phyloP scores from a whole-genome alignment of 2,329 filamentous ascomycete genomes.

The Didymella segeticola region DNA sequence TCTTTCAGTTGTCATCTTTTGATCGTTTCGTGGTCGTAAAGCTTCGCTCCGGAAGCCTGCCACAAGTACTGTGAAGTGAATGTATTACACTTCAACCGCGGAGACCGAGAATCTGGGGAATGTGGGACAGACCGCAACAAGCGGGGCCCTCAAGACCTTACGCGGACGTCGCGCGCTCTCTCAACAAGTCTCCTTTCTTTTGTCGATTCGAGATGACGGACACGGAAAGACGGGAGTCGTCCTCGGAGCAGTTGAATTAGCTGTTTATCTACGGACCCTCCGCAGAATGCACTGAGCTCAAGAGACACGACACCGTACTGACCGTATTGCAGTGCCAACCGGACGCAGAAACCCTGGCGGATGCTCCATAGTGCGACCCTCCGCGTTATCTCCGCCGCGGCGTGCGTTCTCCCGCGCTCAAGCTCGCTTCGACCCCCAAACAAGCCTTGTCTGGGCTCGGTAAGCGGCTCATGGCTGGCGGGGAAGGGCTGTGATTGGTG shows the following conservation, averaged over 20 bases:
- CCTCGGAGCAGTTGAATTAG: not conserved
- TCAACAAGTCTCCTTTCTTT: not conserved
- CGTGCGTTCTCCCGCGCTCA: conserved; percentile 1
- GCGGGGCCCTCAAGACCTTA: conserved; percentile 1
- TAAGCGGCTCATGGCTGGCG: not conserved
- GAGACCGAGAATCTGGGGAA: conserved; percentile 6
- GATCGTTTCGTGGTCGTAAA: too few relatives aligned
- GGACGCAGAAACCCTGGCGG: too few relatives aligned
- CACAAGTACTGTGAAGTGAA: too few relatives aligned
- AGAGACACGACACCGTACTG: not conserved
- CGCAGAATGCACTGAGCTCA: not conserved
- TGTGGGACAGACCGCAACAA: not conserved
- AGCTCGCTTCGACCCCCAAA: conserved; percentile 1
- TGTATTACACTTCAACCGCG: not conserved
- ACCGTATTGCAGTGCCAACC: too few relatives aligned
- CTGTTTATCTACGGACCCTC: not conserved
- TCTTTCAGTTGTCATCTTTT: too few relatives aligned
- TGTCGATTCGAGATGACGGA: not conserved
- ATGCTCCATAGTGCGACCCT: too few relatives aligned
- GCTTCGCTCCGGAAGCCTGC: too few relatives aligned
- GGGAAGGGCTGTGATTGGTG: conserved; percentile 1
- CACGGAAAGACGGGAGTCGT: not conserved
- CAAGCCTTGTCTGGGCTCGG: conserved; percentile 1
- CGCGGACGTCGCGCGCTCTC: not conserved
- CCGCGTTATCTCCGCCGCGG: conserved; percentile 12